Evolutionary conservation across 257 asterid genomes (phyloP).

Genomic region (Solanum appendiculatum): DNA sequence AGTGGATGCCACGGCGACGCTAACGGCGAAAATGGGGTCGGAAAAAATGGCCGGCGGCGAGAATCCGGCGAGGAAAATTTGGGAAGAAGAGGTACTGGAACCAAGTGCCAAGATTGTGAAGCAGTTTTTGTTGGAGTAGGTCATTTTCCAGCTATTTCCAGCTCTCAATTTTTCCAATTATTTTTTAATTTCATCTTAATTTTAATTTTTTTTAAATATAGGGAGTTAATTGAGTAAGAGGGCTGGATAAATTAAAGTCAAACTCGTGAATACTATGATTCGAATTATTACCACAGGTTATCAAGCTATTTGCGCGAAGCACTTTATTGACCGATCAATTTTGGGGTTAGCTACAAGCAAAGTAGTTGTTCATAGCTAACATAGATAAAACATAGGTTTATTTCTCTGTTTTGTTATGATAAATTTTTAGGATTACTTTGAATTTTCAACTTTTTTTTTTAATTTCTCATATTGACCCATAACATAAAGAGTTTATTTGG

Average conservation of each 20-base stretch:
- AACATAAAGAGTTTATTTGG: not conserved
- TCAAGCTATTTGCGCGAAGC: not conserved
- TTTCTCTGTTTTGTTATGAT: too few relatives aligned
- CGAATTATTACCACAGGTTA: not conserved
- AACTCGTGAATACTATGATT: not conserved
- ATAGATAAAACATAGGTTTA: not conserved
- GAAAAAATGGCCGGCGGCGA: slow-evolving; percentile 17
- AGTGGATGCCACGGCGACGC: slow-evolving; percentile 68
- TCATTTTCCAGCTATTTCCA: slow-evolving; percentile 52
- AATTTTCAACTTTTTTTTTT: not conserved
- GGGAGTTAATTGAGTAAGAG: not conserved
- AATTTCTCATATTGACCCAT: not conserved
- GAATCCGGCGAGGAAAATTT: slow-evolving; percentile 21
- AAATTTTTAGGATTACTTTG: not conserved
- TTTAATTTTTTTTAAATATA: not conserved
- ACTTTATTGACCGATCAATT: slow-evolving; percentile 7
- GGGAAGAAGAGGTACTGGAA: slow-evolving; percentile 62
- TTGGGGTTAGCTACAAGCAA: not conserved
- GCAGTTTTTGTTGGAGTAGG: slow-evolving; percentile 77
- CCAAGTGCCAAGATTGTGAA: slow-evolving; percentile 88
- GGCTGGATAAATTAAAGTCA: not conserved
- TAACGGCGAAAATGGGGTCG: slow-evolving; percentile 28
- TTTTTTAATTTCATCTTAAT: not conserved
- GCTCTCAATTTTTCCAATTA: slow-evolving; percentile 4
- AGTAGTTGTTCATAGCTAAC: not conserved